Conservation (phyloP, 495 filamentous ascomycete genomes). For the Extremus antarcticus region DNA sequence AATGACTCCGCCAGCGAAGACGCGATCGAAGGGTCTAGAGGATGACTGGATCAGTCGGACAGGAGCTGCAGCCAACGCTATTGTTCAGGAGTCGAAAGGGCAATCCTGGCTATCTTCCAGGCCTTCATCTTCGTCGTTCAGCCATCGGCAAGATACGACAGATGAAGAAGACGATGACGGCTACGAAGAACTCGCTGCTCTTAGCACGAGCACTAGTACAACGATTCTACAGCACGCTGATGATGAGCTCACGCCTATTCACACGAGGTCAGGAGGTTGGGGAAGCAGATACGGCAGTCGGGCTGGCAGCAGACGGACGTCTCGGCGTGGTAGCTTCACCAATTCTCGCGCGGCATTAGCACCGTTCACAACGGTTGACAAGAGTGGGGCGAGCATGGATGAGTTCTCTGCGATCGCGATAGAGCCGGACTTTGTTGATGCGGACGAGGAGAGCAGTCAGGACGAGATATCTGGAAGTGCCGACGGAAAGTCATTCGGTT, state of each 20-base stretch:
- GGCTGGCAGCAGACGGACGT: conserved; percentile 21
- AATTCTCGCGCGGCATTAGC: conserved; percentile 21
- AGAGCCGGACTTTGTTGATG: conserved; percentile 52
- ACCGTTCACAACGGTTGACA: background rate
- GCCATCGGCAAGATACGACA: conserved; percentile 2
- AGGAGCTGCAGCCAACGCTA: conserved; percentile 25
- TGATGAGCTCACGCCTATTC: conserved; percentile 11
- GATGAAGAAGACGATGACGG: conserved; percentile 19
- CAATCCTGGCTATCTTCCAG: conserved; percentile 31
- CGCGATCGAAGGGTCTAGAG: background rate
- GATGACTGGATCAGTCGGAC: conserved; percentile 32
- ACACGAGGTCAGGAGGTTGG: conserved; percentile 8
- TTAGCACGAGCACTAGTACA: conserved; percentile 4
- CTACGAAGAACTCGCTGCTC: conserved; percentile 15
- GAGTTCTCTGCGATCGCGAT: conserved; percentile 1
- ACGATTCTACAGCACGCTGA: conserved; percentile 7
- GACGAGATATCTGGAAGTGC: conserved; percentile 29
- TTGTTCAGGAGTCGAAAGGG: conserved; percentile 30
- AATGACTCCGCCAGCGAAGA: conserved; percentile 4
- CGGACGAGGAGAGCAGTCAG: conserved; percentile 28
- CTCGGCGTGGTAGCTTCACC: conserved; percentile 1
- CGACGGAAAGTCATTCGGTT: conserved; percentile 43
- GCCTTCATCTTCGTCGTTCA: conserved; percentile 26
- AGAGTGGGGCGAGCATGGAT: conserved; percentile 4
- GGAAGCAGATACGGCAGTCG: conserved; percentile 23